Base-by-base conservation (phyloP, 78 protist genomes). In the Polysphondylium violaceum region DNA sequence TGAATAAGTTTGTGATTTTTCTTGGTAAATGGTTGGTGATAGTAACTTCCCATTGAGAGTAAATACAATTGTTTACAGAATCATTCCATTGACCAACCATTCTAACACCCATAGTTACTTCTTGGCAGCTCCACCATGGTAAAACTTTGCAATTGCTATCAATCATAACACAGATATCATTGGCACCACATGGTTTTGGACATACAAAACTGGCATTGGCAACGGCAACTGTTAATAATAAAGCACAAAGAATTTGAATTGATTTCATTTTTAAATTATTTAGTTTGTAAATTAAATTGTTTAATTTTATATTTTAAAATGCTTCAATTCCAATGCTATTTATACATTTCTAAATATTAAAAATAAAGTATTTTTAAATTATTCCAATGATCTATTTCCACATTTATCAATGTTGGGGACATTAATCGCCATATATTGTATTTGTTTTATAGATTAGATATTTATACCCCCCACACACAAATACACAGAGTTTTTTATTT, bases 1-100 rank as follows among this genome's bases (percentile, higher is more conserved):
- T 51, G 50, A 38, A 44, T 21, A 73, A 33, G 44, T 73, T 60
- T 73, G 44, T 73, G 35, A 73, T 51, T 4, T 73, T 51, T 51
- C 44, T 73, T 2, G 23, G 3, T 33, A 3, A 5, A 8, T 53
- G 2, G n/a, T 73, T 73, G 19, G 29, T 35, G 31, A 73, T 33
- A 1, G 38, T 51, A 11, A 51, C 27, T 19, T 73, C 78, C 17
- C 31, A 73, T 51, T 73, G 78, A 21, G 78, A 35, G 31, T 38
- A 73, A 17, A 21, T 73, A 9, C 17, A 21, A 27, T n/a, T n/a
- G 12, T 31, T 31, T 3, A 12, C n/a, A 33, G 11, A 9, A 50
- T 71, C 63, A 8, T 27, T 7, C 78, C 78, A 73, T 73, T 11
- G 14, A n/a, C 64, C 64, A 58, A 58, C 19, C 19, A 19, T n/a